Base-by-base conservation (phyloP, 2,329 filamentous ascomycete species). In the Dichotomopilus funicola region DNA sequence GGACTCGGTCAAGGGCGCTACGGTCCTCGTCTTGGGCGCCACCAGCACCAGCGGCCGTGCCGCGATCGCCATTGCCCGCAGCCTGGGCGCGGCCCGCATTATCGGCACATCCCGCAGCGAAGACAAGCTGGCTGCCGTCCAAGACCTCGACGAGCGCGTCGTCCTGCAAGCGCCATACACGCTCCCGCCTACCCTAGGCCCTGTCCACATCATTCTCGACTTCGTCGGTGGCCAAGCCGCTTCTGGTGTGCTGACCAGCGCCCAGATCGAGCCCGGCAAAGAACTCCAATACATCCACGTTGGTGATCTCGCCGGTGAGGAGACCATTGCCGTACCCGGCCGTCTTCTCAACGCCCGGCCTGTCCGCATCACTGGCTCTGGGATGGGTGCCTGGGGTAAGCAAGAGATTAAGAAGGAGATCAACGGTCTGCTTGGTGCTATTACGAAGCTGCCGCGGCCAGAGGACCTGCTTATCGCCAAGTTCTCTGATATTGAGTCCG, bases 331-430 rank as follows among this genome's bases (percentile, higher is more conserved):
- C 1, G 4, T 56, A n/a, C 45, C 49, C 6, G 45, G 35, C 33
- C 49, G 50, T 10, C 36, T 56, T 27, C 50, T 56, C 6, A 56
- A 56, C 41, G 34, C 49, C 8, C 49, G 36, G 54, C 54, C 54
- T 11, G 11, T 56, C 34, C 54, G 49, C 34, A 46, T 56, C 37
- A 56, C 54, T 4, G 54, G 54, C 2, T 56, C 54, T 1, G 54
- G 54, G 49, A 56, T 56, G 54, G 54, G 54, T 11, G 45, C 43
- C n/a, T 56, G 54, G 54, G n/a, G 44, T 13, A 56, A 56, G 41
- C 33, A 44, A 33, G 54, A 56, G 1, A 35, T 56, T 27, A 56
- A 56, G 54, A 47, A 53, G 49, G 54, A 56, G 40, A 45, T 56
- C n/a, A 50, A 50, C 27, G 54, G 40, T 4, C 36, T 53, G 49